Base-by-base conservation (phyloP, 768 basidiomycete genomes). In the Suillus subluteus region DNA sequence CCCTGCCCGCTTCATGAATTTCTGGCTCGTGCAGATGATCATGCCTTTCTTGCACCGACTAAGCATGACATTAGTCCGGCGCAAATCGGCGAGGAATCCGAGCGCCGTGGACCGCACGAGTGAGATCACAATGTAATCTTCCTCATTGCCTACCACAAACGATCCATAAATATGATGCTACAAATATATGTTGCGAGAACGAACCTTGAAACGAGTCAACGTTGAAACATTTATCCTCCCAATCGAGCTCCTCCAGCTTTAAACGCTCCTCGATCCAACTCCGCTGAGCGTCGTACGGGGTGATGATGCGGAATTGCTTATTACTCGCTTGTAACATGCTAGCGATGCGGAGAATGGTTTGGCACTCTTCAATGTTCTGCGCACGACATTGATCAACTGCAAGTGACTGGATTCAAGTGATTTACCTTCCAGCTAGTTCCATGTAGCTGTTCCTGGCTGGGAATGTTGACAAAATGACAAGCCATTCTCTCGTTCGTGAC, bases 61-160 rank as follows among this genome's bases (percentile, higher is more conserved):
- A 9, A 95, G 87, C 92, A 95, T 94, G 66, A 95, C 93, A 88
- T 95, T 95, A 63, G 91, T 89, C 21, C 94, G 83, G 37, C 89
- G 83, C 12, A 82, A 69, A 71, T 88, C 88, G 16, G 76, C 73
- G 41, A 95, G 80, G 69, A 95, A 95, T 6, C 93, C 94, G 58
- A 90, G 79, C 4, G 81, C 83, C 41, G 76, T 77, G 0, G 91
- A 83, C 32, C 91, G 83, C 6, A 91, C 91, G 18, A 91, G 68
- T 8, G 92, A 93, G 58, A 94, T 83, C 66, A 94, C 82, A 56
- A 94, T 89, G 38, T 85, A 86, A 64, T 94, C 88, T 63, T 90
- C 90, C 72, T 95, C 94, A 82, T 95, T 94, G 13, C 93, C 94
- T 94, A 16, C 11, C 26, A 6, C 6, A 41, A 12, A 43, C 4